Percentiles rank a stretch among this genome's conserved stretches.
These are phyloP conservation scores for Dictyostelium firmibasis DNA, from an alignment of 78 protist species.

Conservation along the genomic window DNA sequence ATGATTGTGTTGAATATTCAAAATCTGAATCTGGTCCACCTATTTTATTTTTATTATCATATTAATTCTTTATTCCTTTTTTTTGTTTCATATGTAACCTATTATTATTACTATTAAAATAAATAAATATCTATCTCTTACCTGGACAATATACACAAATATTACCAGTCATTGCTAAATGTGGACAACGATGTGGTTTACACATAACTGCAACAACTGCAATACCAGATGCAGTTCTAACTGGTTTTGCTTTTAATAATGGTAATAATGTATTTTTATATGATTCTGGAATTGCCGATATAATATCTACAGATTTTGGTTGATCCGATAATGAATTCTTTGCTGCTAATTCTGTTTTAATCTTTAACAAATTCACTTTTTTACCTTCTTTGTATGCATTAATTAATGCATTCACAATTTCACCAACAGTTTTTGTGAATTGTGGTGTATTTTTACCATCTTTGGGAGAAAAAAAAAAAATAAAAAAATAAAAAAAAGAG, in stretches of 20 bases:
- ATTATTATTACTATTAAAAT: no score
- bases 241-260: slow-evolving; percentile 93
- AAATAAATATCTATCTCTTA: background rate
- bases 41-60: background rate
- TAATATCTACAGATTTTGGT: slow-evolving; percentile 92
- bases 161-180: slow-evolving; percentile 94
- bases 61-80: no score
- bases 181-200: slow-evolving; percentile 99
- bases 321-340: slow-evolving; percentile 53
- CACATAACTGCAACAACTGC: slow-evolving; percentile 98
- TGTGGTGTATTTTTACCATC: slow-evolving; percentile 82
- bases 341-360: slow-evolving; percentile 64
- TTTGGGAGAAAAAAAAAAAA: background rate
- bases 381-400: slow-evolving; percentile 82
- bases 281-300: slow-evolving; percentile 94
- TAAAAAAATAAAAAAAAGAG: no score
- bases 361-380: slow-evolving; percentile 58
- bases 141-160: slow-evolving; percentile 84
- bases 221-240: slow-evolving; percentile 98
- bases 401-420: slow-evolving; percentile 79
- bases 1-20: slow-evolving; percentile 96
- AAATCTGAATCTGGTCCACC: slow-evolving; percentile 99
- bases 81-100: no score
- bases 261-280: slow-evolving; percentile 87
- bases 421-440: slow-evolving; percentile 73